A percentile compares a stretch with the other conserved stretches of the same genome.
Conservation (phyloP, 768 basidiomycete genomes). For the Cantharellus anzutake region DNA sequence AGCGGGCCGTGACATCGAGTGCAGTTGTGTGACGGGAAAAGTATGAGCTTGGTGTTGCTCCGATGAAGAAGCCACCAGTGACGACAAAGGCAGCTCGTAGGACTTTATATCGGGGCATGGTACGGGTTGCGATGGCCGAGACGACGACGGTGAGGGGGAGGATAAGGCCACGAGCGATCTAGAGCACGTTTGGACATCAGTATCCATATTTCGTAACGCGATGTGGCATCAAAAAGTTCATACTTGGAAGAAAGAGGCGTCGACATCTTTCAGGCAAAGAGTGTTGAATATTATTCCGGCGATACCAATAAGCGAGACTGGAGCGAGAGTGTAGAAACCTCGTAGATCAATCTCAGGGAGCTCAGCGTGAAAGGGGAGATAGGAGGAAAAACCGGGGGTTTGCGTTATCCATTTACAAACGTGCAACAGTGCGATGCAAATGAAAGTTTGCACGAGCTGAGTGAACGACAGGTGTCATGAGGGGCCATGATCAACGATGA, state of each 20-base stretch:
- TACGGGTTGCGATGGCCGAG: conserved; percentile 39
- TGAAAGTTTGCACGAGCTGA: conserved; percentile 49
- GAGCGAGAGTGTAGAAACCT: conserved; percentile 17
- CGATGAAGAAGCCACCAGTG: conserved; percentile 57
- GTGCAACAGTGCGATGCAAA: conserved; percentile 9
- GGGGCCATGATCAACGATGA: not conserved
- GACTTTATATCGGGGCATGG: conserved; percentile 34
- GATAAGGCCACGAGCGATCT: conserved; percentile 72
- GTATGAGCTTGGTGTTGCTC: conserved; percentile 28
- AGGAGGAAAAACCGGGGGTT: not conserved
- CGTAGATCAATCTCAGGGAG: conserved; percentile 33
- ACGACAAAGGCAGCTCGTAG: conserved; percentile 42
- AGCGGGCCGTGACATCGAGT: not conserved
- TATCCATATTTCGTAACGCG: not conserved
- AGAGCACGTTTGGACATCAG: not conserved
- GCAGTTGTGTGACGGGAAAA: not conserved
- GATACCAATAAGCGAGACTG: conserved; percentile 26
- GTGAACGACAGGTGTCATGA: conserved; percentile 17
- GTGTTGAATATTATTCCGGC: conserved; percentile 63
- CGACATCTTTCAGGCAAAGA: conserved; percentile 59
- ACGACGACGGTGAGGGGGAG: conserved; percentile 65
- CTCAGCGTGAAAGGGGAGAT: conserved; percentile 19
- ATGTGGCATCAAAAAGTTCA: conserved; percentile 2
- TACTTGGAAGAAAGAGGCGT: conserved; percentile 69
- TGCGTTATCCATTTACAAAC: not conserved